phyloP scores from a whole-genome alignment of 225 moss, liverwort and hornwort species.

The Sphagnum tenellum region DNA sequence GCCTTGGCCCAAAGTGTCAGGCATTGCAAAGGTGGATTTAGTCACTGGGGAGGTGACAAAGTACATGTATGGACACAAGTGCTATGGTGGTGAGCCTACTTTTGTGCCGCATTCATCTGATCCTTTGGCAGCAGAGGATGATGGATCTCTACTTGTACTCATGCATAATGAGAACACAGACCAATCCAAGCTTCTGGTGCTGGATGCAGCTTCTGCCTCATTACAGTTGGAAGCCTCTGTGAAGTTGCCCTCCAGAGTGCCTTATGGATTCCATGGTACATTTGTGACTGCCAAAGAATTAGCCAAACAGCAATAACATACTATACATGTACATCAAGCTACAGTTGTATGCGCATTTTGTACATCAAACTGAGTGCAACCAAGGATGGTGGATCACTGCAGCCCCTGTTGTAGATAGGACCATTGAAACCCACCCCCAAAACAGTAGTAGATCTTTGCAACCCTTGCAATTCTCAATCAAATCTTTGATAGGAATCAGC shows the following conservation, averaged over 20 bases:
- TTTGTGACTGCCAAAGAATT: constrained; percentile 29
- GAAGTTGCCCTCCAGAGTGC: constrained; percentile 28
- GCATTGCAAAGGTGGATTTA: constrained; percentile 33
- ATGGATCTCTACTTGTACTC: constrained; percentile 34
- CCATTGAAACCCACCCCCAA: too few relatives aligned
- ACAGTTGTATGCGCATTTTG: too few relatives aligned
- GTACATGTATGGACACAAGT: constrained; percentile 12
- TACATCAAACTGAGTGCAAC: too few relatives aligned
- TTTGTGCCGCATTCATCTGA: constrained; percentile 16
- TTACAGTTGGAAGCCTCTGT: constrained; percentile 20
- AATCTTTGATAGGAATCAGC: too few relatives aligned
- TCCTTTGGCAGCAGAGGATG: constrained; percentile 19
- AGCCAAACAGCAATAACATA: constrained; percentile 7
- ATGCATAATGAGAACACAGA: constrained; percentile 36
- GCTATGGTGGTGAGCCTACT: constrained; percentile 28
- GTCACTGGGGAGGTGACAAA: not conserved
- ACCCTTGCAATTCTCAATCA: too few relatives aligned
- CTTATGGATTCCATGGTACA: constrained; percentile 44
- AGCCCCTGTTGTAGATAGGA: too few relatives aligned
- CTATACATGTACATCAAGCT: too few relatives aligned
- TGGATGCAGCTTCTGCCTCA: constrained; percentile 28
- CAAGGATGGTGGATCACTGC: too few relatives aligned
- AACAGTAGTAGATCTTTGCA: too few relatives aligned
- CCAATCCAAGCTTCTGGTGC: constrained; percentile 27
- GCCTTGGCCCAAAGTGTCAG: constrained; percentile 30